Evolutionary conservation across 345 rosid species (phyloP).

Genomic region (Cardamine resedifolia): DNA sequence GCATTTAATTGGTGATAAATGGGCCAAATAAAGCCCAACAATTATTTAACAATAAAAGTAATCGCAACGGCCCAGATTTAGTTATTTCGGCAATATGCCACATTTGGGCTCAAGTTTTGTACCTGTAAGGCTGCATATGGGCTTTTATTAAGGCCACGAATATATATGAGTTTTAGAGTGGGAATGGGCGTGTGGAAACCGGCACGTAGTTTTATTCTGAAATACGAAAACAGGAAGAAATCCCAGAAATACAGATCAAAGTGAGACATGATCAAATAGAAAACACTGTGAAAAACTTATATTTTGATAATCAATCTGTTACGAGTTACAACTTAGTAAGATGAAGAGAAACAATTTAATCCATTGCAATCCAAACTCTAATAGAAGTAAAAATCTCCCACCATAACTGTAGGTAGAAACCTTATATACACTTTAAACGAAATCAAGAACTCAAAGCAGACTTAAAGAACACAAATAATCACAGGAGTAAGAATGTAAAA

Average conservation of each 20-base stretch:
- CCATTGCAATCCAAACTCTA: conserved; percentile 22
- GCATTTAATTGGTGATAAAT: neutral
- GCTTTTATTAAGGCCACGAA: neutral
- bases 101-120: neutral
- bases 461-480: conserved; percentile 31
- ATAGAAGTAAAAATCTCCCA: conserved; percentile 14
- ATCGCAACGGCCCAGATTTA: neutral
- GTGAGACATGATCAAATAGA: neutral
- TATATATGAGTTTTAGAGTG: neutral
- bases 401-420: neutral
- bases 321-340: conserved; percentile 23
- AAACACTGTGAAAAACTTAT: neutral
- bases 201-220: conserved; percentile 13
- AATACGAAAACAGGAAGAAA: conserved; percentile 9
- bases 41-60: neutral
- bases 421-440: conserved; percentile 26
- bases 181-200: neutral
- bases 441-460: conserved; percentile 26
- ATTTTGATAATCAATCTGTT: conserved; percentile 19
- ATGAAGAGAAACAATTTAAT: conserved; percentile 13
- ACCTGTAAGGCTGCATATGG: neutral
- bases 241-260: neutral
- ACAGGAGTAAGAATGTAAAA: conserved; percentile 23
- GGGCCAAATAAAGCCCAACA: neutral
- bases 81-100: neutral